Evolutionary conservation across 257 asterid genomes (phyloP).

Genomic region (Solanum chiquidenum): DNA sequence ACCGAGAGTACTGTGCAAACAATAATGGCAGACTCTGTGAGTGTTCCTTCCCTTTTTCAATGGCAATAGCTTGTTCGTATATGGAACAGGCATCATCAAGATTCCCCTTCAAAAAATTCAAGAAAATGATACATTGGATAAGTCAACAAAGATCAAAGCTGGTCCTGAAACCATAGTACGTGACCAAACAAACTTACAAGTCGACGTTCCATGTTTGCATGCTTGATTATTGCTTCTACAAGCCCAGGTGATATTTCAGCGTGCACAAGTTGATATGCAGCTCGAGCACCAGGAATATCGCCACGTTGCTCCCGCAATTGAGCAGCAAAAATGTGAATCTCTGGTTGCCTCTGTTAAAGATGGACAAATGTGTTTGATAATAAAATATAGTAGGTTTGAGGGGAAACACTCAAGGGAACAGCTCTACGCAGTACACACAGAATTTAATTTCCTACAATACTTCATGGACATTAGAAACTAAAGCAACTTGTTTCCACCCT

Average conservation of each 20-base stretch:
- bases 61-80: constrained; percentile 87
- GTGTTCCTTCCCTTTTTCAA: constrained; percentile 94
- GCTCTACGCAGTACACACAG: not conserved
- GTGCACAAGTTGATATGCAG: constrained; percentile 91
- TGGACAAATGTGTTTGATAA: not conserved
- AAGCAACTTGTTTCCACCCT: not conserved
- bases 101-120: constrained; percentile 49
- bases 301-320: constrained; percentile 78
- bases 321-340: constrained; percentile 92
- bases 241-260: constrained; percentile 94
- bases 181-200: constrained; percentile 38
- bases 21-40: constrained; percentile 78
- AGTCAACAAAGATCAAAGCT: not conserved
- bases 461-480: not conserved
- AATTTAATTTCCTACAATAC: not conserved
- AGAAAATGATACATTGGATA: not conserved
- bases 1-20: constrained; percentile 89
- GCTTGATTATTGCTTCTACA: constrained; percentile 85
- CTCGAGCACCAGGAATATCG: constrained; percentile 79
- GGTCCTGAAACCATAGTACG: not conserved
- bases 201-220: constrained; percentile 93
- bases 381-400: not conserved
- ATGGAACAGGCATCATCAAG: constrained; percentile 72
- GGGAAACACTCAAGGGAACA: not conserved
- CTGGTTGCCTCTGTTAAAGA: constrained; percentile 78